phyloP scores from a whole-genome alignment of 2,329 filamentous ascomycete species.

The Microsporum canis region DNA sequence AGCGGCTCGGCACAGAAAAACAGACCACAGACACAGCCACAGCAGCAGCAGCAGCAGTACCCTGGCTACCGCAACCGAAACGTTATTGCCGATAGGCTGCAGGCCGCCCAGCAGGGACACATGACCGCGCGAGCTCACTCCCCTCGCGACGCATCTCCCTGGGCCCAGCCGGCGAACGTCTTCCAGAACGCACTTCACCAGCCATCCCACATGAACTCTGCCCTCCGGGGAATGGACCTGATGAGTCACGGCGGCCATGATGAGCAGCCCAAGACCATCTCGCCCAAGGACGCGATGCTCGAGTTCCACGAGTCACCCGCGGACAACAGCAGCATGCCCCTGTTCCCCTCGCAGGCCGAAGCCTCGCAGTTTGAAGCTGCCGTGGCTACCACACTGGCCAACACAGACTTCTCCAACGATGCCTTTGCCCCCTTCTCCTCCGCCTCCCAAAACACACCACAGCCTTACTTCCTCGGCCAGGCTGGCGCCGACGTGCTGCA shows the following conservation, averaged over 20 bases:
- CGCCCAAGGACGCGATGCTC: slow-evolving; percentile 79
- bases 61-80: slow-evolving; percentile 32
- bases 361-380: slow-evolving; percentile 18
- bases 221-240: slow-evolving; percentile 9
- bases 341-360: slow-evolving; percentile 56
- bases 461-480: slow-evolving; percentile 10
- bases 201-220: slow-evolving; percentile 28
- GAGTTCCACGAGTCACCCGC: slow-evolving; percentile 65
- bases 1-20: slow-evolving; percentile 44
- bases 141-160: slow-evolving; percentile 67
- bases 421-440: not conserved
- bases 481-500: not conserved
- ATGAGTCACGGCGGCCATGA: slow-evolving; percentile 25
- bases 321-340: slow-evolving; percentile 53
- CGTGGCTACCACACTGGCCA: slow-evolving; percentile 6
- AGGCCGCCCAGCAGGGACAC: slow-evolving; percentile 66
- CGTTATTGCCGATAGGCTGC: slow-evolving; percentile 63
- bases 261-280: slow-evolving; percentile 67
- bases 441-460: slow-evolving; percentile 18
- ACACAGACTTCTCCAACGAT: slow-evolving; percentile 30
- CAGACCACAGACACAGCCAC: slow-evolving; percentile 11
- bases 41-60: slow-evolving; percentile 1
- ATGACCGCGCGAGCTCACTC: slow-evolving; percentile 50
- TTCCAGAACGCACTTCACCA: slow-evolving; percentile 22
- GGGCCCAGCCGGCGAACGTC: slow-evolving; percentile 46